A percentile compares a stretch with the other conserved stretches of the same genome.
Evolutionary conservation across 768 basidiomycete genomes (phyloP).

Genomic region (Phaeolepiota aurea): DNA sequence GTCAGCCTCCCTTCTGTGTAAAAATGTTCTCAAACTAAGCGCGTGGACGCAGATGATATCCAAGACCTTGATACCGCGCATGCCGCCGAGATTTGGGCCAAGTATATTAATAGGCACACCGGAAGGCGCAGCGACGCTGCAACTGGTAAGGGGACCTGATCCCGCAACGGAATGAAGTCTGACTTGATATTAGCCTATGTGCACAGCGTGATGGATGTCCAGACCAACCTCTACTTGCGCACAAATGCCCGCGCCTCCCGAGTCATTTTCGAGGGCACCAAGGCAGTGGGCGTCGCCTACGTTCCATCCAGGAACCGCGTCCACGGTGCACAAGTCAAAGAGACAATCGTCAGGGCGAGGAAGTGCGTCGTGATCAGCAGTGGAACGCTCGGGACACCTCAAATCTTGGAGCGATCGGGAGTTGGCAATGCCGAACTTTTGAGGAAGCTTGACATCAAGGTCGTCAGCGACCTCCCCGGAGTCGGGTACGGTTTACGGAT

Average conservation of each 20-base stretch:
- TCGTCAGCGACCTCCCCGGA: slow-evolving; percentile 62
- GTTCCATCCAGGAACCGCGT: slow-evolving; percentile 55
- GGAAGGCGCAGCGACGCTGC: slow-evolving; percentile 67
- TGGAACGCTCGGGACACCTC: slow-evolving; percentile 64
- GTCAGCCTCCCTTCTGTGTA: slow-evolving; percentile 22
- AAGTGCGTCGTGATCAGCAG: slow-evolving; percentile 60
- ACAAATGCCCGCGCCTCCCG: slow-evolving; percentile 60
- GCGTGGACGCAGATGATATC: slow-evolving; percentile 53
- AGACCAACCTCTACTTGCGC: slow-evolving; percentile 59
- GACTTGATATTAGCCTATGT: slow-evolving; percentile 39
- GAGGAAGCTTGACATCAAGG: slow-evolving; percentile 49
- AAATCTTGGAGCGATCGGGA: slow-evolving; percentile 68
- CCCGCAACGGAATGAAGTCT: background rate
- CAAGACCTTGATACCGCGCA: slow-evolving; percentile 58
- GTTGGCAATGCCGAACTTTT: slow-evolving; percentile 49
- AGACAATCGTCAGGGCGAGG: slow-evolving; percentile 60
- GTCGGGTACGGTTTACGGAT: slow-evolving; percentile 41
- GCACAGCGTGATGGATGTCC: slow-evolving; percentile 63
- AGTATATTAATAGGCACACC: slow-evolving; percentile 69
- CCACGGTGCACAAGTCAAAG: slow-evolving; percentile 38
- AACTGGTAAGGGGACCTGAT: slow-evolving; percentile 32
- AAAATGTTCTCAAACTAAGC: background rate
- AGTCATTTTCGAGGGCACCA: slow-evolving; percentile 66
- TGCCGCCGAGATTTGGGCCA: slow-evolving; percentile 67
- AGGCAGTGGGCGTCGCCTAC: slow-evolving; percentile 65